A percentile compares a stretch with the other conserved stretches of the same genome.
Conservation (phyloP, 768 basidiomycete genomes). For the Naganishia vaughanmartiniae region DNA sequence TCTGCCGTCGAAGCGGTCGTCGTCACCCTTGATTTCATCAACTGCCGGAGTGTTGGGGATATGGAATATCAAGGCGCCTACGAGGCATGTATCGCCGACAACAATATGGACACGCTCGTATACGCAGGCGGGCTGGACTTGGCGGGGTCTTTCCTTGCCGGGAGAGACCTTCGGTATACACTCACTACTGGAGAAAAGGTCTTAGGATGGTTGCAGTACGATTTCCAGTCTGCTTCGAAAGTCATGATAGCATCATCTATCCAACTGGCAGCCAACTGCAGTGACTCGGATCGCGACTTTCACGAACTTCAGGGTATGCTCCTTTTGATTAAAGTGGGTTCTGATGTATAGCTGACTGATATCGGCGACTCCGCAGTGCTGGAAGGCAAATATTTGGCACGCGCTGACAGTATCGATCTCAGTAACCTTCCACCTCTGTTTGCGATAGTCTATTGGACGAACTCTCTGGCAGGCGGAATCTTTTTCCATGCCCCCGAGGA, state of each 20-base stretch:
- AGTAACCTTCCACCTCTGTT: conserved; percentile 11
- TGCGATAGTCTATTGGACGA: conserved; percentile 19
- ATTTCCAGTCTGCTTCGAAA: conserved; percentile 8
- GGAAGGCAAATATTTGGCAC: conserved; percentile 4
- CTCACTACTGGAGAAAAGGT: conserved; percentile 11
- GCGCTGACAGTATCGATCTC: background rate
- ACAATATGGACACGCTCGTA: conserved; percentile 14
- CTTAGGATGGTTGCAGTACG: conserved; percentile 7
- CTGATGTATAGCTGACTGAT: background rate
- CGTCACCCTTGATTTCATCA: background rate
- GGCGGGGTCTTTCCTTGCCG: conserved; percentile 8
- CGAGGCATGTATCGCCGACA: conserved; percentile 1
- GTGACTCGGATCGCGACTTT: conserved; percentile 1
- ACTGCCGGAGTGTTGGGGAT: background rate
- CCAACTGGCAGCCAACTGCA: conserved; percentile 13
- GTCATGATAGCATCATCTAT: conserved; percentile 14
- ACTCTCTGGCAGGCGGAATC: background rate
- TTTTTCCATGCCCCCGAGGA: background rate
- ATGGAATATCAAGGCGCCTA: conserved; percentile 13
- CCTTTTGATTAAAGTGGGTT: background rate
- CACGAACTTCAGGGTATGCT: background rate
- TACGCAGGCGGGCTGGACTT: conserved; percentile 16
- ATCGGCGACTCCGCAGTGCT: background rate
- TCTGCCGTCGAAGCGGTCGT: conserved; percentile 11
- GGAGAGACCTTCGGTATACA: conserved; percentile 19